A percentile compares a stretch with the other conserved stretches of the same genome.
These are phyloP conservation scores for Lichenothelia convexa DNA, from an alignment of 495 filamentous ascomycete genomes.

Conservation along the genomic window DNA sequence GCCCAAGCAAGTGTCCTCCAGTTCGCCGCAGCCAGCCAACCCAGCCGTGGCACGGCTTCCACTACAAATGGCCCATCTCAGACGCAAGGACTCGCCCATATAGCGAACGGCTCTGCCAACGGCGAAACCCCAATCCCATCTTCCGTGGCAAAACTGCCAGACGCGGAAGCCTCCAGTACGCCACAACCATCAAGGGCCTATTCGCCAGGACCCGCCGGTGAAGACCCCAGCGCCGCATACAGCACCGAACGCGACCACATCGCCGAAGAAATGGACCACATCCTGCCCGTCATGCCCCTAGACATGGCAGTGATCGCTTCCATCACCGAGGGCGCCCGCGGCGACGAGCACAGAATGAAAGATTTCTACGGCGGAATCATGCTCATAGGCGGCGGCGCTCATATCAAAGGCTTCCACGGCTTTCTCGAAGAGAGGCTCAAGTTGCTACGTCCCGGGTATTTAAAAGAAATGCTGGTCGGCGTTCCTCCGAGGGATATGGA, in stretches of 20 bases:
- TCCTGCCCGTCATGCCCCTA: constrained; percentile 63
- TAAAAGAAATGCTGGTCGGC: constrained; percentile 74
- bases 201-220: constrained; percentile 39
- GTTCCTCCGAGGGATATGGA: constrained; percentile 81
- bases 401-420: constrained; percentile 54
- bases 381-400: constrained; percentile 79
- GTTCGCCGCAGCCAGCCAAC: constrained; percentile 22
- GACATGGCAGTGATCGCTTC: constrained; percentile 77
- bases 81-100: constrained; percentile 22
- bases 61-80: constrained; percentile 25
- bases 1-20: constrained; percentile 59
- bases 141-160: constrained; percentile 73
- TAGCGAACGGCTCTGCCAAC: constrained; percentile 33
- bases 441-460: constrained; percentile 43
- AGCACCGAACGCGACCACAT: constrained; percentile 19
- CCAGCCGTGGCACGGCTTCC: constrained; percentile 41
- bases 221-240: constrained; percentile 11
- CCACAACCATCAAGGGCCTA: constrained; percentile 36
- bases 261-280: constrained; percentile 55
- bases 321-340: constrained; percentile 69
- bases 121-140: constrained; percentile 55
- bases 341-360: constrained; percentile 78
- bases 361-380: constrained; percentile 91
- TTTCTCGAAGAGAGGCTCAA: constrained; percentile 70
- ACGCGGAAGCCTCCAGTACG: constrained; percentile 38